phyloP scores from a whole-genome alignment of 83 land plant genomes.

The Thuja plicata region DNA sequence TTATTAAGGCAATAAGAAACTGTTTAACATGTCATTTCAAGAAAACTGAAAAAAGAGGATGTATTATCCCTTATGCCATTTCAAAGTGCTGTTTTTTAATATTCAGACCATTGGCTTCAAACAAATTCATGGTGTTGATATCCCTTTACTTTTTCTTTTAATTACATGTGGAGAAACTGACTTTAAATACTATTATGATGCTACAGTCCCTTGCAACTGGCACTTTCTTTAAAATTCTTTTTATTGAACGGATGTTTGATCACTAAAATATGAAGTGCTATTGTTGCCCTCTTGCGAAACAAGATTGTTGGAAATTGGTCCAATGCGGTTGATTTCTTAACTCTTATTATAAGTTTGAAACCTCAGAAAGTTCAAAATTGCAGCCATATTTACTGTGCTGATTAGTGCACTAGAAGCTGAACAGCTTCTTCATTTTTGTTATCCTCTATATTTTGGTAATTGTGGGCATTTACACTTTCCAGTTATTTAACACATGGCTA shows the following conservation, averaged over 20 bases:
- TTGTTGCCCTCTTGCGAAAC: neutral
- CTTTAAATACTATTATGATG: neutral
- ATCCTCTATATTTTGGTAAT: neutral
- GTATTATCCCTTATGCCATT: neutral
- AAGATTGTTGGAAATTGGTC: neutral
- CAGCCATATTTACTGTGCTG: neutral
- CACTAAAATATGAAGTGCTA: too few relatives aligned
- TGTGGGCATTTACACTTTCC: neutral
- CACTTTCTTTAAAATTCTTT: too few relatives aligned
- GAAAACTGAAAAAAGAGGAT: too few relatives aligned
- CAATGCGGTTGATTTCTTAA: neutral
- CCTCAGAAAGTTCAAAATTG: neutral
- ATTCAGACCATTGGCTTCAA: neutral
- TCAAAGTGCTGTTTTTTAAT: too few relatives aligned
- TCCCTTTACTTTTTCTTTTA: too few relatives aligned
- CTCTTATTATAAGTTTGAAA: too few relatives aligned
- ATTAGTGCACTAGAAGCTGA: neutral
- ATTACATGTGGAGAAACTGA: neutral
- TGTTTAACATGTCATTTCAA: neutral
- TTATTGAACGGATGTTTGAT: neutral
- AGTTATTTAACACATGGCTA: neutral
- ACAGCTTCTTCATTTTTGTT: neutral
- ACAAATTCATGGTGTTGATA: too few relatives aligned
- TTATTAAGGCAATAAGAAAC: neutral
- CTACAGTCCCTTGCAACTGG: neutral